A percentile compares a stretch with the other conserved stretches of the same genome.
phyloP scores from a whole-genome alignment of 1,139 yeast genomes.

The Pichia sp. region DNA sequence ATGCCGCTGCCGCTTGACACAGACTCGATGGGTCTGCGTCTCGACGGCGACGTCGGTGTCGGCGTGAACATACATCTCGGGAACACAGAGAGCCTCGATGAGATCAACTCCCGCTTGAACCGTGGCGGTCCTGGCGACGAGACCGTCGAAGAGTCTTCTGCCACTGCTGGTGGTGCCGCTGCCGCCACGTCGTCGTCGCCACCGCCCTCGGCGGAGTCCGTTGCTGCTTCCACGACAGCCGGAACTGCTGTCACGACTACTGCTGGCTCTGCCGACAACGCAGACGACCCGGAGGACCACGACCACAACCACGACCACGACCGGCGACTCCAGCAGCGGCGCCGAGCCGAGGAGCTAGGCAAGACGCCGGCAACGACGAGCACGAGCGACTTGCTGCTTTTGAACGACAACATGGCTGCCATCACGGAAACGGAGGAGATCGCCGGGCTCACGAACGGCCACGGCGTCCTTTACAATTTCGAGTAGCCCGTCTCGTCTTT shows the following conservation, averaged over 20 bases:
- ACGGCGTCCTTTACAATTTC: slow-evolving; percentile 9
- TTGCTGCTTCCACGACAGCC: not conserved
- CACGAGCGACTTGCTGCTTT: slow-evolving; percentile 9
- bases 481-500: not conserved
- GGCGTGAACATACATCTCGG: slow-evolving; percentile 14
- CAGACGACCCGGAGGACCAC: not conserved
- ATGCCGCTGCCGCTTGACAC: slow-evolving; percentile 1
- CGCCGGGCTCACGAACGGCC: slow-evolving; percentile 15
- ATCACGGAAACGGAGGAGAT: slow-evolving; percentile 14
- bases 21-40: not conserved
- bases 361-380: slow-evolving; percentile 15
- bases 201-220: not conserved
- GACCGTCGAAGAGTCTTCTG: not conserved
- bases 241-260: not conserved
- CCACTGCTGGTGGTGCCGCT: too few relatives aligned
- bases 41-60: slow-evolving; percentile 6
- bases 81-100: slow-evolving; percentile 9
- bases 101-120: slow-evolving; percentile 8
- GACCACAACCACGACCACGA: too few relatives aligned
- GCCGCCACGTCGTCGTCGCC: not conserved
- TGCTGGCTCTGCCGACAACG: not conserved
- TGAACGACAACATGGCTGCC: slow-evolving; percentile 12
- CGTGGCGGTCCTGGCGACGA: not conserved
- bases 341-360: not conserved
- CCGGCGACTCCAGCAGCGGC: too few relatives aligned